Base-by-base conservation (phyloP, 2,329 filamentous ascomycete species). In the Aspergillus sojae region DNA sequence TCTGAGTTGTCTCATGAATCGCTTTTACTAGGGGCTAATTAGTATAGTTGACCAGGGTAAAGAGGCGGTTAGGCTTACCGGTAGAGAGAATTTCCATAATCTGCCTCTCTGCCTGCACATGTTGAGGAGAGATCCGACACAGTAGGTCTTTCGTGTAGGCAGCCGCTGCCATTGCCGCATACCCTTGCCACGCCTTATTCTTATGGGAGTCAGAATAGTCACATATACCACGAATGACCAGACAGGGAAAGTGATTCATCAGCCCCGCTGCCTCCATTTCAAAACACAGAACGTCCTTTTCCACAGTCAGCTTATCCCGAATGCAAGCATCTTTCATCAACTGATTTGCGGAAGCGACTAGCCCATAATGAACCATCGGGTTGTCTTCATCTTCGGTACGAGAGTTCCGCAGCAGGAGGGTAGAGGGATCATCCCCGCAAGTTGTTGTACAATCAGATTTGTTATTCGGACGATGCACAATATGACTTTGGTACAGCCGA, bases 81-180 rank as follows among this genome's bases (percentile, higher is more conserved):
- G 16, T 41, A 3, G 6, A 19, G 11, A 41, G 36, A 19, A 19
- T 41, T 5, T 19, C 36, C 16, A 9, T 19, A 16, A 48, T 48
- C 45, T 48, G 11, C 23, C 19, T 5, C 23, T 23, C 45, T 28
- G 10, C 45, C 4, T 28, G 23, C 11, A 23, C 45, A 11, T 14
- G 45, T 14, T 16, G 21, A 14, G 21, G 5, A 48, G 23, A 58
- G 45, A 34, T 41, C 16, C 36, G 16, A 1, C 6, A 2, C 16
- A 41, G 9, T 19, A 58, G 45, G 5, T 61, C 46, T 34, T 58
- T 64, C 2, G 58, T 36, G 26, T 58, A 61, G n/a, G 58, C 62
- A 19, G 62, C 62, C 5, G 62, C 62, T n/a, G 43, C 46, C 14
- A 46, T 46, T 23, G 62, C 53, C 21, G 62, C 58, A 58, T 64